Conservation (phyloP, 768 basidiomycete species). For the Leccinellum luteum region DNA sequence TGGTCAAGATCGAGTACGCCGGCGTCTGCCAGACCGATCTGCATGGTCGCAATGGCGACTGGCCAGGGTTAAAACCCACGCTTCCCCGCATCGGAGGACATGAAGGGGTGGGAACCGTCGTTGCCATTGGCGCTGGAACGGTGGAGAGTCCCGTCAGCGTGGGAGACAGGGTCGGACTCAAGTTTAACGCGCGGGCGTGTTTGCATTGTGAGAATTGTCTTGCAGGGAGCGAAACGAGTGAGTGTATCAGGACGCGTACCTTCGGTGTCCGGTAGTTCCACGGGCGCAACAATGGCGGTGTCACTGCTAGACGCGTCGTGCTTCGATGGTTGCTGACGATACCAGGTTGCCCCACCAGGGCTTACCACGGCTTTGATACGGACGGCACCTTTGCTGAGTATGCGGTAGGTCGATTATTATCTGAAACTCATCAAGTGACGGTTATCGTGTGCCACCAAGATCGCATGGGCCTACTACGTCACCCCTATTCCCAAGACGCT, state of each 20-base stretch:
- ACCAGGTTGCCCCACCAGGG: conserved; percentile 10
- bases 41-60: conserved; percentile 41
- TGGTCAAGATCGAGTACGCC: conserved; percentile 41
- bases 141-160: conserved; percentile 29
- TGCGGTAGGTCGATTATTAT: conserved; percentile 21
- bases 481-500: conserved; percentile 44
- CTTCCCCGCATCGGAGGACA: conserved; percentile 42
- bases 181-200: conserved; percentile 41
- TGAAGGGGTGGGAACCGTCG: conserved; percentile 46
- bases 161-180: conserved; percentile 44
- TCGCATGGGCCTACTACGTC: conserved; percentile 38
- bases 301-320: not conserved
- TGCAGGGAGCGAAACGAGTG: conserved; percentile 33
- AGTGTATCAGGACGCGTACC: conserved; percentile 2
- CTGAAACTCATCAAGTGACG: not conserved
- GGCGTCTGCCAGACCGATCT: conserved; percentile 45
- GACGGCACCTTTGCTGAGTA: conserved; percentile 47
- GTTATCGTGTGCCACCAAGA: conserved; percentile 14
- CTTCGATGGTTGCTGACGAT: not conserved
- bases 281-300: not conserved
- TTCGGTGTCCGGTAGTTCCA: too few relatives aligned
- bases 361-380: conserved; percentile 34
- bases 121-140: conserved; percentile 41
- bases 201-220: conserved; percentile 41
- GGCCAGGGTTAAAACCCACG: conserved; percentile 15